Evolutionary conservation across 306 rosid genomes (phyloP).

Genomic region (Castanea crenata): DNA sequence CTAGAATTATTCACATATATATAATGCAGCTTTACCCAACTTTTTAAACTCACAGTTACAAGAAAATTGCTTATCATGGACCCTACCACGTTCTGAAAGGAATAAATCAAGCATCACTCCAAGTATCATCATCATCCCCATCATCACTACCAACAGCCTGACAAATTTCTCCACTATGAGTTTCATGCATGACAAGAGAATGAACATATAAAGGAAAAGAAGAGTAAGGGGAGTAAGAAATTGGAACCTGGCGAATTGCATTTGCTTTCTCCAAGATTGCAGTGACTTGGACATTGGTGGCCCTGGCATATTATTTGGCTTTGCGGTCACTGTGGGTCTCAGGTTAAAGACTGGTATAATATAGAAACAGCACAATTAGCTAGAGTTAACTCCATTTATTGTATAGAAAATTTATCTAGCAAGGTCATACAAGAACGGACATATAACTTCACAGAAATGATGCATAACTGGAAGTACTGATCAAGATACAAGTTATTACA

Average conservation of each 20-base stretch:
- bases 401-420: neutral
- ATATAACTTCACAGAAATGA: neutral
- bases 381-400: neutral
- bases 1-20: constrained; percentile 56
- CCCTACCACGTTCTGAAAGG: neutral
- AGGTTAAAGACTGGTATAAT: constrained; percentile 79
- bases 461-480: neutral
- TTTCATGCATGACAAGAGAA: neutral
- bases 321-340: constrained; percentile 62
- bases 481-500: neutral
- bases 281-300: constrained; percentile 69
- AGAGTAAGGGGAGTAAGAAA: neutral
- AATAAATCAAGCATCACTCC: constrained; percentile 73
- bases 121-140: constrained; percentile 74
- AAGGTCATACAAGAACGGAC: neutral
- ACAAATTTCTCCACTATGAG: constrained; percentile 20
- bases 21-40: constrained; percentile 40
- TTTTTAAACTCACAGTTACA: constrained; percentile 6
- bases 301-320: constrained; percentile 39
- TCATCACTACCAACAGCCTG: constrained; percentile 95
- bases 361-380: constrained; percentile 13
- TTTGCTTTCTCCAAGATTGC: constrained; percentile 97
- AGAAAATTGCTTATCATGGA: neutral
- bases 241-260: constrained; percentile 87
- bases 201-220: neutral